These are phyloP conservation scores for Ammopiptanthus mongolicus DNA, from an alignment of 306 rosid genomes.

Conservation along the genomic window DNA sequence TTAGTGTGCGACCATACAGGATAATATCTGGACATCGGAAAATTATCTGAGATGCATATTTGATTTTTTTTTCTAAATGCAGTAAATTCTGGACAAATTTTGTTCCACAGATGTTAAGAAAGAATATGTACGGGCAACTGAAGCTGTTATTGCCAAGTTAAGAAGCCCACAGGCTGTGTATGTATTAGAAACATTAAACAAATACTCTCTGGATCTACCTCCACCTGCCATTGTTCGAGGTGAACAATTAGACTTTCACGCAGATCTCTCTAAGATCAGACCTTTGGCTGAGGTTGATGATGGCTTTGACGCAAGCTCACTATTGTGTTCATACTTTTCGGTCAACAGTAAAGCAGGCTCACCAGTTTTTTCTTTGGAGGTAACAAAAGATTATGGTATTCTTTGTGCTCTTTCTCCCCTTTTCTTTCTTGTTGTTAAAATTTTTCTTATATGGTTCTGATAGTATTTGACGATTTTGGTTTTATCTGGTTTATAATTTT, in stretches of 20 bases:
- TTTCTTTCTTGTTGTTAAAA: neutral
- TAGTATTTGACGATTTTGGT: neutral
- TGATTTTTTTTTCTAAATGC: constrained; percentile 8
- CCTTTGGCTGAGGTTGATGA: constrained; percentile 30
- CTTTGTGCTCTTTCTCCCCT: neutral
- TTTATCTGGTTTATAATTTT: neutral
- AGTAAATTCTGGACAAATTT: constrained; percentile 8
- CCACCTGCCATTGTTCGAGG: constrained; percentile 60
- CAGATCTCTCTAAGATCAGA: constrained; percentile 41
- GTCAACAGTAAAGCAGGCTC: constrained; percentile 28
- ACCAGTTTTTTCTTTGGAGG: constrained; percentile 48
- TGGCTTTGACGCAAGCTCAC: constrained; percentile 33
- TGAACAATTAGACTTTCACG: constrained; percentile 49
- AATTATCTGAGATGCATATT: neutral
- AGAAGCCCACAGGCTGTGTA: constrained; percentile 55
- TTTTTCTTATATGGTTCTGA: neutral
- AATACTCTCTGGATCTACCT: constrained; percentile 43
- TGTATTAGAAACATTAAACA: constrained; percentile 41
- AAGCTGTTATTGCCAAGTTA: constrained; percentile 63
- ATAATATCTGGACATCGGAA: neutral
- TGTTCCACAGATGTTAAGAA: constrained; percentile 55
- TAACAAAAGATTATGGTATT: constrained; percentile 29
- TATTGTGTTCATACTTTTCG: constrained; percentile 59
- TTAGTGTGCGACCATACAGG: neutral
- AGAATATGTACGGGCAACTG: constrained; percentile 41